These are phyloP conservation scores for Coccinonectria pachysandricola DNA, from an alignment of 2,329 filamentous ascomycete genomes.

Conservation along the genomic window DNA sequence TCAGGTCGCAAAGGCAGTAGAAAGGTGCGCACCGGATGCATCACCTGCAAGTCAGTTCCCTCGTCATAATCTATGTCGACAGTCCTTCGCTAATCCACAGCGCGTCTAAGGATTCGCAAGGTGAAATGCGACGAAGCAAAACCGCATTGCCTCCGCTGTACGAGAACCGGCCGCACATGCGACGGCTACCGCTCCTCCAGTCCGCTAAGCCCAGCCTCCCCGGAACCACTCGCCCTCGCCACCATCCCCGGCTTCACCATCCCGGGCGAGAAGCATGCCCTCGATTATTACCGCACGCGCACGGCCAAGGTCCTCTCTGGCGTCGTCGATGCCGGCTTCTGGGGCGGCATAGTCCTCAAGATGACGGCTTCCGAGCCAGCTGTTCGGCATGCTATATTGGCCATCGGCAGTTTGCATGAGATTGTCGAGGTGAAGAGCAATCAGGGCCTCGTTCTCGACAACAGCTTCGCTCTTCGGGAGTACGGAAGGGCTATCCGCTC, in stretches of 20 bases:
- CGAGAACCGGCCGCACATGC: constrained; percentile 44
- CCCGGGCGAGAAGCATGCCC: constrained; percentile 17
- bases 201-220: constrained; percentile 9
- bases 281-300: constrained; percentile 25
- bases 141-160: constrained; percentile 41
- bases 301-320: constrained; percentile 31
- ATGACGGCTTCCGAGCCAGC: constrained; percentile 34
- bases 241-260: constrained; percentile 12
- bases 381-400: constrained; percentile 38
- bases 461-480: constrained; percentile 21
- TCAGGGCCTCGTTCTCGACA: constrained; percentile 11
- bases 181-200: constrained; percentile 42
- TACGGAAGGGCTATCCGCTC: constrained; percentile 39
- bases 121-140: constrained; percentile 48
- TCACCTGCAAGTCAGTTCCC: constrained; percentile 46
- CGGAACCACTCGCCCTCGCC: constrained; percentile 7
- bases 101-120: constrained; percentile 43
- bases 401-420: constrained; percentile 39
- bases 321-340: constrained; percentile 32
- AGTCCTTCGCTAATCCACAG: no score
- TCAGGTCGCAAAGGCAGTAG: constrained; percentile 31
- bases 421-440: constrained; percentile 11
- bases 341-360: constrained; percentile 34
- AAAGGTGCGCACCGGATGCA: constrained; percentile 40
- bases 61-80: no score